Evolutionary conservation across 2,329 filamentous ascomycete species (phyloP), one percentile per base, ranked within the genome.

Genomic region (Epichloe sp.): DNA sequence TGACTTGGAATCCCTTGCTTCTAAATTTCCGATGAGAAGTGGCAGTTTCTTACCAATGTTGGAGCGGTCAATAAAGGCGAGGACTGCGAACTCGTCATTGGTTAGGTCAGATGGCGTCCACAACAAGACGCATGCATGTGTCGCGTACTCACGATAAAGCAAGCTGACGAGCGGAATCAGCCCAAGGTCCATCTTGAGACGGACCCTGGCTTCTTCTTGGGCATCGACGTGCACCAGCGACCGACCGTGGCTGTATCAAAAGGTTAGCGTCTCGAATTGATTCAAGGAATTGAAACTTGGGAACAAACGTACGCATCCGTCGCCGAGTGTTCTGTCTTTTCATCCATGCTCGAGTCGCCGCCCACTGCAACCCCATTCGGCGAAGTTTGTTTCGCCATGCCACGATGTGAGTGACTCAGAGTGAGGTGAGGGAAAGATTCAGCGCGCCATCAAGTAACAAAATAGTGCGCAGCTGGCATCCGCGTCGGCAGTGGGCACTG

Each of bases 161-260:
- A 85, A 53, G 0, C 80, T 68, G 0, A 85, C 78, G 0, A 79
- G 82, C 0, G 83, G 83, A 0, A 86, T 69, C 44, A 85, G 75
- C 55, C 71, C 76, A 5, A 83, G 56, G 58, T 86, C 82, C 40
- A 86, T 82, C 63, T 86, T 86, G 57, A 66, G 64, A 3, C 79
- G 71, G 12, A 85, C 68, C 45, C 69, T 72, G 5, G 71, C 62
- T 60, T 85, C 82, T 1, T 75, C 78, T 31, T 66, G 70, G 5
- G 70, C 66, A 56, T 84, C 79, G 55, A 82, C 21, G 17, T 31
- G 26, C 26, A 11, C 26, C 26, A 31, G 26, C 8, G 26, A 11
- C 26, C 8, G 26, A 11, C 26, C 3, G 26, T 10, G 10, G 26
- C 26, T 31, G 26, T 31, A 31, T 0, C 1, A 31, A 31, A 31